Evolutionary conservation across 164 flowering plant species (phyloP), one percentile per base, ranked within the genome.

Genomic region (Warburgia ugandensis): DNA sequence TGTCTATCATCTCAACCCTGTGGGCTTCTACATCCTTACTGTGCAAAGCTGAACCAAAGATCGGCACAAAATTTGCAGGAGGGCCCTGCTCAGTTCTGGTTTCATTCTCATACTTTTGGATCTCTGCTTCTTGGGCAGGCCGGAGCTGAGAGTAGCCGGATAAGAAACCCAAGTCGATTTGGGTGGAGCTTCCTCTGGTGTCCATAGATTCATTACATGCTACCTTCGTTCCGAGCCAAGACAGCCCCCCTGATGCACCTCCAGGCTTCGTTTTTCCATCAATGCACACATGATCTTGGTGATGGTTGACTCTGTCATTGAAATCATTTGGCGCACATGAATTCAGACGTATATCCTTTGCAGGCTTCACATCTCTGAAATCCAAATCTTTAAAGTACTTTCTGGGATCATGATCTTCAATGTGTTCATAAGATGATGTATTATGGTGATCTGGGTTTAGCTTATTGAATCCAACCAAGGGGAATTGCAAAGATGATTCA

Each of bases 321-420:
- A 48, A 55, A 19, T 65, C 66, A 43, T 61, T 71, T 28, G 72
- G 56, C 46, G 64, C 65, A 28, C 61, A 60, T 43, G 56, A 41
- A 58, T 70, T 73, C 69, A 67, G 55, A 55, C 64, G 56, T 45
- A 66, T 50, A 39, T 62, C 76, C 41, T 65, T 69, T 0, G 52
- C 40, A 60, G 74, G 49, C 46, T 71, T 77, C 52, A 68, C 59
- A 50, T 71, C 70, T 16, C 32, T 13, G 51, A 61, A 47, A 35
- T 55, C 68, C 27, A 68, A 55, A 59, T 67, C 64, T 55, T 61
- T 72, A 12, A 38, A 28, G 50, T 33, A 30, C 57, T 63, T 73
- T 2, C 38, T 19, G 13, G 70, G 38, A 29, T 19, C 40, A 45
- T 30, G 58, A 46, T 51, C 52, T 33, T 48, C 67, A 40, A 33